Base-by-base conservation (phyloP, 192 early-diverging fungal species). In the Umbelopsis sp. region DNA sequence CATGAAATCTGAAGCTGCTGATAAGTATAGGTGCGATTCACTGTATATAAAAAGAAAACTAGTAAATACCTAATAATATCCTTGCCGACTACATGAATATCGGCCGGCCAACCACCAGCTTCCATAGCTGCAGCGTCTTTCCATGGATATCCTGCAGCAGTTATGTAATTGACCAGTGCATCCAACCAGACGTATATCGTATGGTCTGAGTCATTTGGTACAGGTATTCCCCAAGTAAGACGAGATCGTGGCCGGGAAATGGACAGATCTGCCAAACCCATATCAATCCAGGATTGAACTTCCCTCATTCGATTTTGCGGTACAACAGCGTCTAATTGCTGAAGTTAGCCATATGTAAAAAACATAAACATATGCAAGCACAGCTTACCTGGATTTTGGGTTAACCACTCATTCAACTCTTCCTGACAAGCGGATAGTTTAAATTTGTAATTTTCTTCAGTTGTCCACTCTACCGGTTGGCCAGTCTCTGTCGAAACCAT, bases 171-270 rank as follows among this genome's bases (percentile, higher is more conserved):
- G 48, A 91, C 87, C 21, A 99, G 85, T 3, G 97, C 97, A 71
- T 99, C 97, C 52, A 99, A 82, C 97, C 97, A 99, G 25, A 99
- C 97, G 71, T 99, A 99, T 45, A 99, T 88, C 12, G 94, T 92
- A 71, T 99, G 97, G 4, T 89, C 83, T 5, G 82, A 64, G 76
- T 99, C 96, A 70, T 83, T 87, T 0, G 97, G 97, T 11, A 99
- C 95, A 2, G 88, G 86, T 27, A 99, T 93, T 8, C 96, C 97
- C 97, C 97, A 99, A 67, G 84, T 71, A 20, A 95, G 78, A 3
- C 95, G 84, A 1, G 87, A 86, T 52, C 85, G 74, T 13, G 93
- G 89, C 22, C 97, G 82, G 20, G 97, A 99, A 3, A 99, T 80
- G 0, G 94, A 95, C 35, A 99, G 79, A 74, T 98, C 95, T 0